Base-by-base conservation (phyloP, 495 filamentous ascomycete genomes). In the Tetracladium marchalianum region DNA sequence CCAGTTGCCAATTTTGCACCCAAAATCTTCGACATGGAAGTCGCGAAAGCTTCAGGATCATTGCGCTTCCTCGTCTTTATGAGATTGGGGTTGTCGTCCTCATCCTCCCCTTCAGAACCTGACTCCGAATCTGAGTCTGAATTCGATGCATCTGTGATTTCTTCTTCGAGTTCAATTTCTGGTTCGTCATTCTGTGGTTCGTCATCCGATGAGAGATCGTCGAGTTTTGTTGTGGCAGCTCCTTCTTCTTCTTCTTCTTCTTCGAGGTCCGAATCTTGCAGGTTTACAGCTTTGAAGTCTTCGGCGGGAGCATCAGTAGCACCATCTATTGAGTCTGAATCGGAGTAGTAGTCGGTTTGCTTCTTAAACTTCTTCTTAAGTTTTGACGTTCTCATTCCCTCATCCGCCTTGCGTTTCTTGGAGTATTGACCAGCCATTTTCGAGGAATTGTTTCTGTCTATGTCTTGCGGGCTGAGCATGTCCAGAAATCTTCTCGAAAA, bases 21-120 rank as follows among this genome's bases (percentile, higher is more conserved):
- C 16, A 98, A 73, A 66, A 98, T 97, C 58, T 88, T 88, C 53
- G 81, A 79, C 58, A 98, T 92, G 34, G 88, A 90, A 17, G 79
- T 89, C 7, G 89, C 85, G 67, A 98, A 96, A 39, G 84, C 87
- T 45, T 72, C 67, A 11, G 92, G 88, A 65, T 98, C 90, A 62
- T 95, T 90, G 51, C 88, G 85, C 62, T 95, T 72, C 16, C 68
- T 47, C 51, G 73, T 71, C 46, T 64, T 52, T 42, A 41, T 55
- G 52, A 50, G 35, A 38, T 51, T 56, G 12, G 58, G 56, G 10
- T 65, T 59, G 4, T 51, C 52, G 15, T 65, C 60, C 10, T 65
- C 59, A 27, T 63, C 60, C 1, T 70, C 68, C 4, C 63, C 59
- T 11, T 60, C 59, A 4, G 52, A 50, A 6, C 59, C 63, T 13